Percentiles rank a stretch among this genome's conserved stretches.
These are phyloP conservation scores for Nymphaea colorata DNA, from an alignment of 164 flowering plant genomes.

Conservation along the genomic window DNA sequence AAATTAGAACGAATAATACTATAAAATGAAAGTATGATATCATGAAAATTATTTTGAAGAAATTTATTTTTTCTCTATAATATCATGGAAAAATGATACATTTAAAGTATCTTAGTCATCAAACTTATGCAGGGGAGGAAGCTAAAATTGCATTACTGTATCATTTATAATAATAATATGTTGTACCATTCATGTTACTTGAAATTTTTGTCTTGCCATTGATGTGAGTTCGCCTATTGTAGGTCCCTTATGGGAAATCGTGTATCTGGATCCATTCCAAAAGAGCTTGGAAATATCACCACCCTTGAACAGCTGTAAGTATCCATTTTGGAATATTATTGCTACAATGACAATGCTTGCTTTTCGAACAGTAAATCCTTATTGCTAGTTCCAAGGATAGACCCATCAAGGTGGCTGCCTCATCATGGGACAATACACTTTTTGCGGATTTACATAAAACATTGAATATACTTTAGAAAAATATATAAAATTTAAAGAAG, in stretches of 20 bases:
- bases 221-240: conserved; percentile 10
- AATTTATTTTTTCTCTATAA: neutral
- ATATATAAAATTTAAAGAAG: no score
- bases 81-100: no score
- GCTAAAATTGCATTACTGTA: neutral
- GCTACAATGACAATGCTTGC: neutral
- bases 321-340: neutral
- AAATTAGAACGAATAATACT: no score
- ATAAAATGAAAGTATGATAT: no score
- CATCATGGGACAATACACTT: no score
- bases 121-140: neutral
- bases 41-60: neutral
- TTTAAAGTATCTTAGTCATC: neutral
- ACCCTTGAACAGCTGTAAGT: conserved; percentile 14
- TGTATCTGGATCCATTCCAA: conserved; percentile 24
- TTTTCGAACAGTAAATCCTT: no score
- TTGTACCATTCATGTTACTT: neutral
- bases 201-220: neutral
- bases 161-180: no score
- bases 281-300: conserved; percentile 10
- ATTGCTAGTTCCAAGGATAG: neutral
- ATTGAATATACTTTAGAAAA: no score
- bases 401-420: neutral
- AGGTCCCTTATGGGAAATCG: conserved; percentile 62
- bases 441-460: no score